Evolutionary conservation across 371 early-diverging fungal species (phyloP).

Genomic region (Basidiobolus meristosporus): DNA sequence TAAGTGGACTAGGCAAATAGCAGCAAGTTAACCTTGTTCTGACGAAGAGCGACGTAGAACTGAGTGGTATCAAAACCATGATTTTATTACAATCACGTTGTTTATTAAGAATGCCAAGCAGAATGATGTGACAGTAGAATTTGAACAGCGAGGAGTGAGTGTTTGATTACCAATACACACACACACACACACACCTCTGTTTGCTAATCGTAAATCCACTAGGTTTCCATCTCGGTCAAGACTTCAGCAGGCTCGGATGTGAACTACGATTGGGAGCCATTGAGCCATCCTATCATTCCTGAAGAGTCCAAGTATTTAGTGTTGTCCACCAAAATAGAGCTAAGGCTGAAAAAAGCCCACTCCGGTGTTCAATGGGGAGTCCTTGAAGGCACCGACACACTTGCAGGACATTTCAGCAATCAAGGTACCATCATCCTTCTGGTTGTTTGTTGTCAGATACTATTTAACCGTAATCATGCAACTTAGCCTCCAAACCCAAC

Average conservation of each 20-base stretch:
- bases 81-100: slow-evolving; percentile 63
- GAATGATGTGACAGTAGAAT: slow-evolving; percentile 39
- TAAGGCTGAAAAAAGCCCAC: slow-evolving; percentile 62
- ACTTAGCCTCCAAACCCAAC: slow-evolving; percentile 5
- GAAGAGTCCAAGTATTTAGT: slow-evolving; percentile 43
- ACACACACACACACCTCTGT: not conserved
- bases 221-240: slow-evolving; percentile 57
- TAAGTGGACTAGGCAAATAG: too few species aligned
- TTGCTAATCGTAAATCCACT: not conserved
- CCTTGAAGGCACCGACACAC: slow-evolving; percentile 49
- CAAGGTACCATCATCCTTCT: not conserved
- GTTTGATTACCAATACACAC: not conserved
- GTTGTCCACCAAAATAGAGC: slow-evolving; percentile 82
- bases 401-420: slow-evolving; percentile 5
- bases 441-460: not conserved
- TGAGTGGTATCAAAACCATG: slow-evolving; percentile 94
- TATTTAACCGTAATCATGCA: not conserved
- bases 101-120: slow-evolving; percentile 73
- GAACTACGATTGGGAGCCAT: slow-evolving; percentile 62
- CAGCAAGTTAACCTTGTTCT: not conserved
- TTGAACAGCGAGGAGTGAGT: slow-evolving; percentile 30
- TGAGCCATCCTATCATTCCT: slow-evolving; percentile 56
- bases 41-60: slow-evolving; percentile 34
- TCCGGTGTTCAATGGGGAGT: slow-evolving; percentile 58
- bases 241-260: slow-evolving; percentile 59